phyloP scores from a whole-genome alignment of 371 early-diverging fungal genomes.

The Mucor velutinosus region DNA sequence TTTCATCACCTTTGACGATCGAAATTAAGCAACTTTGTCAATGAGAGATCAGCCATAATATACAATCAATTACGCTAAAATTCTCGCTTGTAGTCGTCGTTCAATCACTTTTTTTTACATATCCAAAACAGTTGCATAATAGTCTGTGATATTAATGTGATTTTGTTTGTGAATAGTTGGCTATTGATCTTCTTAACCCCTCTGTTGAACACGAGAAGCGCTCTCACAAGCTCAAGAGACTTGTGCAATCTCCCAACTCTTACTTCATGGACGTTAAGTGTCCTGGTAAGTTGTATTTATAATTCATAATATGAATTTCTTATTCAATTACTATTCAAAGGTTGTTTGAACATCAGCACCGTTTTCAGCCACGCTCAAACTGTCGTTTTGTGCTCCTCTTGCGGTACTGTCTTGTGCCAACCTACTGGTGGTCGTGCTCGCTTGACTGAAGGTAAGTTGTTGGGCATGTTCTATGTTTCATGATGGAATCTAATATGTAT shows the following conservation, averaged over 20 bases:
- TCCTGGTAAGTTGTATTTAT: conserved; percentile 63
- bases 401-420: conserved; percentile 95
- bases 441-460: conserved; percentile 76
- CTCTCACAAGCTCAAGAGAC: conserved; percentile 98
- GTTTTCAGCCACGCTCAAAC: conserved; percentile 99
- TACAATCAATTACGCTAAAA: neutral
- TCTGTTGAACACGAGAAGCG: conserved; percentile 89
- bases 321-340: conserved; percentile 35
- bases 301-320: neutral
- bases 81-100: neutral
- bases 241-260: conserved; percentile 98
- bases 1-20: neutral
- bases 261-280: conserved; percentile 99
- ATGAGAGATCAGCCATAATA: neutral
- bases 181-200: conserved; percentile 98
- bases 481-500: neutral
- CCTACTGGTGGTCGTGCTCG: conserved; percentile 99
- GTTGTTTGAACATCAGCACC: conserved; percentile 95
- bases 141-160: neutral
- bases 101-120: neutral
- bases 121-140: neutral
- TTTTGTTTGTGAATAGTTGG: conserved; percentile 67
- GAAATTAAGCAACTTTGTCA: neutral
- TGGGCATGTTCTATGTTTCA: neutral
- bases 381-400: conserved; percentile 94